Evolutionary conservation across 2,329 filamentous ascomycete genomes (phyloP).

Genomic region (Akanthomyces uredinophilus): DNA sequence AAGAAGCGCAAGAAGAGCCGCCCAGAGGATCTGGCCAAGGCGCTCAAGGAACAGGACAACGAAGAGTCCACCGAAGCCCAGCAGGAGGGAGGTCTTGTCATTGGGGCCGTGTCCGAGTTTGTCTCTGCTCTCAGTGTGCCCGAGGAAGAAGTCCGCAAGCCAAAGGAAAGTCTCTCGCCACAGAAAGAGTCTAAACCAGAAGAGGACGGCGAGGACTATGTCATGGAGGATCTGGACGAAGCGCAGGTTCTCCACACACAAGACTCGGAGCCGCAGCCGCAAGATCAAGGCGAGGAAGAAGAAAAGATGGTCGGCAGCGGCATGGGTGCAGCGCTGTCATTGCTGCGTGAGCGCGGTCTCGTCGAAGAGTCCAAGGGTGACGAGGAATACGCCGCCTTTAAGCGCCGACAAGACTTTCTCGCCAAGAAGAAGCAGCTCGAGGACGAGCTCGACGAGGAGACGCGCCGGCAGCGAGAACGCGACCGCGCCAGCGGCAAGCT

Average conservation of each 20-base stretch:
- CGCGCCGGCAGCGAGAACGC: constrained; percentile 77
- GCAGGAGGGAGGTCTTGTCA: constrained; percentile 63
- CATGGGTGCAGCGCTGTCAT: constrained; percentile 73
- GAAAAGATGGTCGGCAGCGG: constrained; percentile 76
- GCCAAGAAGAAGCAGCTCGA: constrained; percentile 68
- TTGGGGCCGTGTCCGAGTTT: constrained; percentile 94
- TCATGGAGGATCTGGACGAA: constrained; percentile 36
- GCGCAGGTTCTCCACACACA: constrained; percentile 37
- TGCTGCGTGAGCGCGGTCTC: constrained; percentile 81
- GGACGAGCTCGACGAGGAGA: constrained; percentile 71
- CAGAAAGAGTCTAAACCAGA: constrained; percentile 32
- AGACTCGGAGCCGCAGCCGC: constrained; percentile 15
- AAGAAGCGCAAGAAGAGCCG: constrained; percentile 88
- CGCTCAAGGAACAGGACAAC: constrained; percentile 62
- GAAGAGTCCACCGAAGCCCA: constrained; percentile 41
- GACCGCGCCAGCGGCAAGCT: constrained; percentile 77
- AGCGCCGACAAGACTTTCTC: constrained; percentile 73
- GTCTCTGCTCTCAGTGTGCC: constrained; percentile 77
- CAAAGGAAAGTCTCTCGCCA: constrained; percentile 33
- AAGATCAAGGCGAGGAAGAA: constrained; percentile 57
- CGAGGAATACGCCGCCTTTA: constrained; percentile 61
- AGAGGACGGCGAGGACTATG: constrained; percentile 33
- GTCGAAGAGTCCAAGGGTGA: constrained; percentile 60
- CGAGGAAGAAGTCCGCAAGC: constrained; percentile 50
- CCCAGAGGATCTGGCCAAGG: constrained; percentile 80